These are phyloP conservation scores for Pseudopediastrum boryanum DNA, from an alignment of 139 green algal genomes.

Conservation along the genomic window DNA sequence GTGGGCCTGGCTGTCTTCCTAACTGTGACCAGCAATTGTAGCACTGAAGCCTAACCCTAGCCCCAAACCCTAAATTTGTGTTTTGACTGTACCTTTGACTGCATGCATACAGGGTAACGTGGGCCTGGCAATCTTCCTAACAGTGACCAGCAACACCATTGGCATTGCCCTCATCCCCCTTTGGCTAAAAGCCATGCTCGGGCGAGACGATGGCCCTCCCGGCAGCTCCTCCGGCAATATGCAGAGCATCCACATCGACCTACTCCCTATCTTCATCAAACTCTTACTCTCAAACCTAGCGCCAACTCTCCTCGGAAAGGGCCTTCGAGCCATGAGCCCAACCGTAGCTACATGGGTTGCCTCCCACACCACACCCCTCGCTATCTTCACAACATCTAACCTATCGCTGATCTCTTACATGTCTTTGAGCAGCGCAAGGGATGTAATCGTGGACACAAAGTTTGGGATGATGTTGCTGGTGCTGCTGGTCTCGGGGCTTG, in stretches of 20 bases:
- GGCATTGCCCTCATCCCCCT: conserved; percentile 59
- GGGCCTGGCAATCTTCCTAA: conserved; percentile 65
- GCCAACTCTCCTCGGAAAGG: conserved; percentile 10
- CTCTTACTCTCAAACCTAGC: conserved; percentile 54
- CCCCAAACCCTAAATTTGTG: too few relatives aligned
- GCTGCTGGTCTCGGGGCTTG: conserved; percentile 38
- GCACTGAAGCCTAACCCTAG: too few relatives aligned
- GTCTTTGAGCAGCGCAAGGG: conserved; percentile 44
- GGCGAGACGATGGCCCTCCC: not conserved
- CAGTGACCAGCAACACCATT: conserved; percentile 62
- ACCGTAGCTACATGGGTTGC: conserved; percentile 3
- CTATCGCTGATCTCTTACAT: conserved; percentile 71
- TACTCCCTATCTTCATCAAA: conserved; percentile 58
- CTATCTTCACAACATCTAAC: conserved; percentile 44
- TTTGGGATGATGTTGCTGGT: conserved; percentile 55
- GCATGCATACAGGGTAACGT: conserved; percentile 56
- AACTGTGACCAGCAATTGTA: conserved; percentile 67
- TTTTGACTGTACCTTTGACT: too few relatives aligned
- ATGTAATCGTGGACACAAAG: conserved; percentile 36
- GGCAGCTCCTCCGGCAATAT: too few relatives aligned
- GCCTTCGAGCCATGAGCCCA: not conserved
- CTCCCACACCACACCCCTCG: conserved; percentile 32
- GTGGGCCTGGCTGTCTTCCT: conserved; percentile 64
- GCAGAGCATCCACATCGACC: conserved; percentile 29
- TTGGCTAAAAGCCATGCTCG: conserved; percentile 45